Conservation (phyloP, 2,329 filamentous ascomycete genomes). For the Aaosphaeria pasadenensis region DNA sequence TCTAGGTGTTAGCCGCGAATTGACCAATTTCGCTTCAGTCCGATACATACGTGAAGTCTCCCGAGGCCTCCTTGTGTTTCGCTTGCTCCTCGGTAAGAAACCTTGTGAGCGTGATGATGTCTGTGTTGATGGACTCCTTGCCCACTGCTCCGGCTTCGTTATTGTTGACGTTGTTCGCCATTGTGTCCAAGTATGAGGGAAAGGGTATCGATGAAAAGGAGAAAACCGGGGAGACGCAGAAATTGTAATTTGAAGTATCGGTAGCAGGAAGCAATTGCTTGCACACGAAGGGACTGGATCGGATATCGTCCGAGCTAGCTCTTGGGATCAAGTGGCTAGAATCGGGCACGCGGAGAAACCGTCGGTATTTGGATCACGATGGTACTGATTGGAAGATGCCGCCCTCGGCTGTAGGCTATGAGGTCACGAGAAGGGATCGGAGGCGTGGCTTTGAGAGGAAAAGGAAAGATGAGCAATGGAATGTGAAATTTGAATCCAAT, state of each 20-base stretch:
- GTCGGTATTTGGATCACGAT: slow-evolving; percentile 31
- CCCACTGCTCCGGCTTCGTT: slow-evolving; percentile 47
- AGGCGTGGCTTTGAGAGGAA: slow-evolving; percentile 2
- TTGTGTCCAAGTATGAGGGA: slow-evolving; percentile 14
- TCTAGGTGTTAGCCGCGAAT: slow-evolving; percentile 1
- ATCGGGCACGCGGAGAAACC: slow-evolving; percentile 34
- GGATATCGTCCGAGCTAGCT: slow-evolving; percentile 18
- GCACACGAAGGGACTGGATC: slow-evolving; percentile 7
- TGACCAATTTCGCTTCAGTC: not conserved
- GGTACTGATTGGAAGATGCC: slow-evolving; percentile 21
- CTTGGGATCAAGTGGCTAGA: slow-evolving; percentile 36
- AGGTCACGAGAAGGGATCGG: slow-evolving; percentile 21
- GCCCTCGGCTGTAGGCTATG: slow-evolving; percentile 30
- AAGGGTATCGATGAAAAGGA: slow-evolving; percentile 3
- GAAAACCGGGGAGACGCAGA: slow-evolving; percentile 3
- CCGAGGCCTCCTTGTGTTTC: slow-evolving; percentile 91
- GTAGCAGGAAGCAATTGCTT: no score
- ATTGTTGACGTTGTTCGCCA: slow-evolving; percentile 37
- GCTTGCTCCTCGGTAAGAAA: slow-evolving; percentile 95
- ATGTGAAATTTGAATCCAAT: not conserved
- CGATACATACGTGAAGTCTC: slow-evolving; percentile 86
- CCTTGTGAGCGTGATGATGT: slow-evolving; percentile 92
- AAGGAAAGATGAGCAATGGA: slow-evolving; percentile 3
- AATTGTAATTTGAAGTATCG: slow-evolving; percentile 6
- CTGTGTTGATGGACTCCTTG: slow-evolving; percentile 84